phyloP scores from a whole-genome alignment of 1,284 basidiomycete species.

The Fomes fomentarius region DNA sequence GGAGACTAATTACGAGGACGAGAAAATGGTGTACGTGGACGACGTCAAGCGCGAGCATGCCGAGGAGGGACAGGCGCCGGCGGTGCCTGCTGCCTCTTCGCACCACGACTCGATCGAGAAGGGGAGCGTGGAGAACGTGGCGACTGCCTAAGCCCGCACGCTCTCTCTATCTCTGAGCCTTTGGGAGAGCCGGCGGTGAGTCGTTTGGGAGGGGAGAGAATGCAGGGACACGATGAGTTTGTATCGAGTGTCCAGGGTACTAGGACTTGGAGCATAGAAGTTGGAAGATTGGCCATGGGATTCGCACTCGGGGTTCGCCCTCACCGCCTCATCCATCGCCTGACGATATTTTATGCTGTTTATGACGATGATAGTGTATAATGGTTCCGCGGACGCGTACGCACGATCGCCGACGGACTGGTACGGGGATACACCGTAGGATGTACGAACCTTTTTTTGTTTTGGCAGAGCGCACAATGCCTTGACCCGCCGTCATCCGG shows the following conservation, averaged over 20 bases:
- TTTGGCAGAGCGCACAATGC: too few relatives aligned
- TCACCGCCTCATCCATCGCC: neutral
- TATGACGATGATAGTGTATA: slow-evolving; percentile 2
- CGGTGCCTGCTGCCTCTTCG: too few relatives aligned
- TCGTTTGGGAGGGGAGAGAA: too few relatives aligned
- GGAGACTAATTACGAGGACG: slow-evolving; percentile 44
- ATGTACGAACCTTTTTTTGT: too few relatives aligned
- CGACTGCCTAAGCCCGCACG: too few relatives aligned
- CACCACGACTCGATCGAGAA: slow-evolving; percentile 3
- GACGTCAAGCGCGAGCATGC: slow-evolving; percentile 29
- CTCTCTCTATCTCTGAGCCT: neutral
- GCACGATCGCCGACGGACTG: neutral
- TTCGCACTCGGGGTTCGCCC: too few relatives aligned
- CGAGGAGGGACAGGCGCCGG: slow-evolving; percentile 21
- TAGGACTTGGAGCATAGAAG: too few relatives aligned
- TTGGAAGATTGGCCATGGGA: too few relatives aligned
- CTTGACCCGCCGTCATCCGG: too few relatives aligned
- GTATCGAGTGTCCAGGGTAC: too few relatives aligned
- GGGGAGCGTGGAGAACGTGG: slow-evolving; percentile 19
- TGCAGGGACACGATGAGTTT: too few relatives aligned
- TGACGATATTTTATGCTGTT: neutral
- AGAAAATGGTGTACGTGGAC: slow-evolving; percentile 37
- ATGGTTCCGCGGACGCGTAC: slow-evolving; percentile 1
- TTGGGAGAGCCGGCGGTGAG: neutral
- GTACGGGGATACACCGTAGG: slow-evolving; percentile 1